These are phyloP conservation scores for Yamadazyma triangularis DNA, from an alignment of 1,139 yeast genomes.

Conservation along the genomic window DNA sequence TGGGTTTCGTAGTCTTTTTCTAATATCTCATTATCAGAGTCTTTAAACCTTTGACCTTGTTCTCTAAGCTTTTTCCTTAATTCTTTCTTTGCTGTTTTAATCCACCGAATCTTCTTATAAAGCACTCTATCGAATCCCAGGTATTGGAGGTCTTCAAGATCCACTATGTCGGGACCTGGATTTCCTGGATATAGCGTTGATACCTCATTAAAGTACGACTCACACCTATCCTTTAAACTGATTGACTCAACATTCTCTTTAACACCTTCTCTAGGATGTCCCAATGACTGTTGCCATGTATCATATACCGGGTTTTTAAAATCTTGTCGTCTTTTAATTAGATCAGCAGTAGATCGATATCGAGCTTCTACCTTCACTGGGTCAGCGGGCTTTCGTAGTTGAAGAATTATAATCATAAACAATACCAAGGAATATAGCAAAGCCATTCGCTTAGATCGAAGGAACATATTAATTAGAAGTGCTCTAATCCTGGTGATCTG, in stretches of 20 bases:
- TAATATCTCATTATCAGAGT: conserved; percentile 11
- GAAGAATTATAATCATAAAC: too few species aligned
- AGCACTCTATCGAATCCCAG: conserved; percentile 17
- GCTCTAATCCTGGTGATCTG: too few species aligned
- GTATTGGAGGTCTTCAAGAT: conserved; percentile 14
- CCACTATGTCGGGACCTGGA: conserved; percentile 12
- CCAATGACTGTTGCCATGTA: conserved; percentile 6
- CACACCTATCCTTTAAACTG: conserved; percentile 11
- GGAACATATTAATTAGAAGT: too few species aligned
- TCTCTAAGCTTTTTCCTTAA: conserved; percentile 10
- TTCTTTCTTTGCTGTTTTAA: conserved; percentile 14
- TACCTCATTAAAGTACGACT: conserved; percentile 14
- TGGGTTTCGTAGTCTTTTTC: conserved; percentile 10
- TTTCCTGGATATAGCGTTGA: conserved; percentile 6
- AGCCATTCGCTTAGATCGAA: too few species aligned
- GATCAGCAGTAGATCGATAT: too few species aligned
- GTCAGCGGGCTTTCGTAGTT: too few species aligned
- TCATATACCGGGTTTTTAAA: conserved; percentile 13
- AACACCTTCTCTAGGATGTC: too few species aligned
- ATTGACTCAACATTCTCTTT: neutral
- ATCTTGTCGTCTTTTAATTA: conserved; percentile 8
- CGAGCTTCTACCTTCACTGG: too few species aligned
- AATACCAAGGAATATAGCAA: too few species aligned
- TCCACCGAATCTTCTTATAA: conserved; percentile 25
- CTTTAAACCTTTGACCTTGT: conserved; percentile 10